A percentile compares a stretch with the other conserved stretches of the same genome.
Evolutionary conservation across 331 rosid species (phyloP).

Genomic region (Rosa hybrid): DNA sequence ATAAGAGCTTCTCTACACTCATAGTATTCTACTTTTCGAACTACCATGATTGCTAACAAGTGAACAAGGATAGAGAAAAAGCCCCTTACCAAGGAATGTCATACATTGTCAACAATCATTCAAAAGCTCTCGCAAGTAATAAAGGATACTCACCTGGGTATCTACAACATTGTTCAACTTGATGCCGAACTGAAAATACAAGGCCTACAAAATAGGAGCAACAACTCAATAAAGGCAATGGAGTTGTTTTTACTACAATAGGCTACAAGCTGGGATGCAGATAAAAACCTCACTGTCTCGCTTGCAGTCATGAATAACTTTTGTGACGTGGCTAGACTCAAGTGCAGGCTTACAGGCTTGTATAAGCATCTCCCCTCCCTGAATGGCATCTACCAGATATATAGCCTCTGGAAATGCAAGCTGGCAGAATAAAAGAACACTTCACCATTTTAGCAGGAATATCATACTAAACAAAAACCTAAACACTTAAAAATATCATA

Average conservation of each 20-base stretch:
- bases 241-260: not conserved
- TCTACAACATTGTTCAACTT: slow-evolving; percentile 97
- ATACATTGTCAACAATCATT: not conserved
- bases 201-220: slow-evolving; percentile 63
- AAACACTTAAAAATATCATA: not conserved
- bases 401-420: slow-evolving; percentile 93
- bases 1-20: slow-evolving; percentile 10
- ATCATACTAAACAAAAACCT: not conserved
- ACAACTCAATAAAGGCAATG: slow-evolving; percentile 20
- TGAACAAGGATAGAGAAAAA: not conserved
- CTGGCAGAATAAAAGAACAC: slow-evolving; percentile 44
- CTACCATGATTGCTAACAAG: slow-evolving; percentile 10
- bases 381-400: slow-evolving; percentile 88
- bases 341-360: slow-evolving; percentile 97
- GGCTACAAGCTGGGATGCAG: slow-evolving; percentile 20
- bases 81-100: not conserved
- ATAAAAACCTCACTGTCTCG: slow-evolving; percentile 91
- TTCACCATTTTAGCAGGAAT: not conserved
- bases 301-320: slow-evolving; percentile 99
- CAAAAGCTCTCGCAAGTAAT: not conserved
- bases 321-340: slow-evolving; percentile 81
- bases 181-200: slow-evolving; percentile 96
- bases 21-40: not conserved
- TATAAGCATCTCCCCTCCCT: slow-evolving; percentile 81
- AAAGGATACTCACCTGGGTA: slow-evolving; percentile 77